These are phyloP conservation scores for Inonotus hispidus DNA, from an alignment of 1,284 basidiomycete species.

Conservation along the genomic window DNA sequence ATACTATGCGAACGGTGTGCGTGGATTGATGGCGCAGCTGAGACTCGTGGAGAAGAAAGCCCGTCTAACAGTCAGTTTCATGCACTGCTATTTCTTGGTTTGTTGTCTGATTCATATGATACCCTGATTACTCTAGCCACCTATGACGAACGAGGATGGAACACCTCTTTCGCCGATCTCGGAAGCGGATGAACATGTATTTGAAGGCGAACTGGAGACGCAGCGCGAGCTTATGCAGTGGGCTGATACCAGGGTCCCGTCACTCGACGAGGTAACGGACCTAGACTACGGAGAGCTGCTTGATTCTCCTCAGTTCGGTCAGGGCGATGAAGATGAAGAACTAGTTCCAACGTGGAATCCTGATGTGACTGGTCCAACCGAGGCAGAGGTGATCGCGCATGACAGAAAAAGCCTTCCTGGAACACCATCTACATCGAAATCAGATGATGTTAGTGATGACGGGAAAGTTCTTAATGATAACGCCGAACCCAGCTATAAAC, in stretches of 20 bases:
- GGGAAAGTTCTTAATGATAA: neutral
- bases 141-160: neutral
- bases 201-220: neutral
- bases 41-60: neutral
- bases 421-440: neutral
- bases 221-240: neutral
- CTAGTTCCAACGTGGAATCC: neutral
- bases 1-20: neutral
- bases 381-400: neutral
- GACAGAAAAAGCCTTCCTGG: neutral
- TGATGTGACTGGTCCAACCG: neutral
- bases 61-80: neutral
- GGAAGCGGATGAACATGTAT: neutral
- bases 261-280: neutral
- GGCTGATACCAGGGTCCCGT: neutral
- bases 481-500: neutral
- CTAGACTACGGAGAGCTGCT: neutral
- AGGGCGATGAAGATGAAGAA: neutral
- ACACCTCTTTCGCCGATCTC: slow-evolving; percentile 6
- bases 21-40: slow-evolving; percentile 5
- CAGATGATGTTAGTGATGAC: neutral
- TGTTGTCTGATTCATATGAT: neutral
- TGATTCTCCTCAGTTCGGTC: neutral
- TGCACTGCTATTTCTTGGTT: too few species aligned
- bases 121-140: neutral